Evolutionary conservation across 345 rosid genomes (phyloP), one percentile per base, ranked within the genome.

Genomic region (Melaleuca quinquenervia): DNA sequence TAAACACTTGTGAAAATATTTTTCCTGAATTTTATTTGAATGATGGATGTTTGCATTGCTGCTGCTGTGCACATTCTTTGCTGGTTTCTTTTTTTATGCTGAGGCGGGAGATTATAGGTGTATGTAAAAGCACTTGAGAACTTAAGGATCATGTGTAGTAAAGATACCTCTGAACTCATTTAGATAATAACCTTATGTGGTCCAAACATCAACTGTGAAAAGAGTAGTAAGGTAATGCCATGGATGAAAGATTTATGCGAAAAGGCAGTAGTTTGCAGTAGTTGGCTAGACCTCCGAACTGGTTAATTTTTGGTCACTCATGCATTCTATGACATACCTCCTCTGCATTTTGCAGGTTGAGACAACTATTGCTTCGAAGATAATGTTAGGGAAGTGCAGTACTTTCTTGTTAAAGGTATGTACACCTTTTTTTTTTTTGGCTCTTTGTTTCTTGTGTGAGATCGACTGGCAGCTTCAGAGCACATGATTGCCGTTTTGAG

Each of bases 371-470:
- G 94, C 90, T 86, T 93, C 93, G 36, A 95, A 91, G 90, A 90
- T 94, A 84, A 86, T 95, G 83, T 93, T 90, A 50, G 95, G 93
- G 87, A 93, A 91, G 87, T 91, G 91, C 88, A 89, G 95, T 88
- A 64, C 82, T 82, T 89, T 86, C 87, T 83, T 94, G 91, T 89
- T 92, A 87, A 92, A 95, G 96, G 99, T 95, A 90, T 52, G 76
- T 14, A 60, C 22, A 32, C 52, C 74, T 83, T 75, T 52, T 75
- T 52, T 48, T 87, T 84, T 49, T n/a, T 26, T 75, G 78, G 52
- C 41, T 41, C 26, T 56, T 78, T 49, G 53, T 64, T 32, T 56
- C 14, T 50, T 32, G 85, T 78, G 83, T 54, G 21, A 22, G 50
- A 52, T 50, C 3, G 8, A 83, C 48, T 83, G 45, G 44, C 50